Conservation (phyloP, 2,329 filamentous ascomycete genomes). For the Septoria linicola region DNA sequence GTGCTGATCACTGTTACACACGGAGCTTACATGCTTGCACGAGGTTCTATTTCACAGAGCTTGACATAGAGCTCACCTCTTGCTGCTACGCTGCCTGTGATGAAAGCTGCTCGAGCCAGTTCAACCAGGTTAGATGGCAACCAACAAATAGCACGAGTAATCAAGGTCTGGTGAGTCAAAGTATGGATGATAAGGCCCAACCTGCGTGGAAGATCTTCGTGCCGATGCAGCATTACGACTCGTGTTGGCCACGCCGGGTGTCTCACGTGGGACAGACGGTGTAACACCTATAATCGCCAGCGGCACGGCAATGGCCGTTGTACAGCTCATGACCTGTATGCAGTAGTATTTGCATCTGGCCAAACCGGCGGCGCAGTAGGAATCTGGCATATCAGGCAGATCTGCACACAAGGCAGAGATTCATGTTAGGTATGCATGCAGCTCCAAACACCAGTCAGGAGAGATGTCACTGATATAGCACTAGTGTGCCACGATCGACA, state of each 20-base stretch:
- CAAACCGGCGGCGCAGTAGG: too few relatives aligned
- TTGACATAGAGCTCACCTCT: neutral
- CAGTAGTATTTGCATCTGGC: too few relatives aligned
- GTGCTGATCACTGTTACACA: slow-evolving; percentile 15
- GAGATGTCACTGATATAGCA: slow-evolving; percentile 2
- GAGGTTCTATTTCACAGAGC: neutral
- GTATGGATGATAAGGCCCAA: too few relatives aligned
- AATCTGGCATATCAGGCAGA: too few relatives aligned
- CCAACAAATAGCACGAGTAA: too few relatives aligned
- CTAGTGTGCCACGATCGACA: slow-evolving; percentile 16
- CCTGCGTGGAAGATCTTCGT: slow-evolving; percentile 5
- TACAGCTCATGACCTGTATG: neutral
- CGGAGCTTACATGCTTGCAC: slow-evolving; percentile 1
- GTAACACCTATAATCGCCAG: neutral
- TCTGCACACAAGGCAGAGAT: neutral
- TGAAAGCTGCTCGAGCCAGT: slow-evolving; percentile 1
- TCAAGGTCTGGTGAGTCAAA: too few relatives aligned
- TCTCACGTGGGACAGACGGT: slow-evolving; percentile 5
- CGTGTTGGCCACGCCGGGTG: slow-evolving; percentile 3
- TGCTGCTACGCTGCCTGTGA: too few relatives aligned
- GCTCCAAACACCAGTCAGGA: slow-evolving; percentile 9
- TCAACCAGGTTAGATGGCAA: too few relatives aligned
- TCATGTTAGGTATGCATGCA: slow-evolving; percentile 7
- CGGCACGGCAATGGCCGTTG: neutral
- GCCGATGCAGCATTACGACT: slow-evolving; percentile 3